Base-by-base conservation (phyloP, 805 yeast species). In the Trichomonascus vanleenenianus region DNA sequence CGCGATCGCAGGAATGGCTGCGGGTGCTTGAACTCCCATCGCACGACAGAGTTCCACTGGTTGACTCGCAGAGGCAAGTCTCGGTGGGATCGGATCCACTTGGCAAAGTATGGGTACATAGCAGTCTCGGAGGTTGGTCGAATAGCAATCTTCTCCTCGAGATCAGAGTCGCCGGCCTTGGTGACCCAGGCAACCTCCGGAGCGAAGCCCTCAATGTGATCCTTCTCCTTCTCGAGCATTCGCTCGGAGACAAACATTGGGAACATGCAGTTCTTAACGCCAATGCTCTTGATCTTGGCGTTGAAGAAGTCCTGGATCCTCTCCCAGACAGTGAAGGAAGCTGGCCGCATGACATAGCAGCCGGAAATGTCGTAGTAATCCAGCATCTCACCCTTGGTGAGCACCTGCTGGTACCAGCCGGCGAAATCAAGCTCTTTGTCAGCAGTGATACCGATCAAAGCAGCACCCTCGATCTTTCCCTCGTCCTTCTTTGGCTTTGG, bases 161-260 rank as follows among this genome's bases (percentile, higher is more conserved):
- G 75, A 42, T 93, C 97, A 30, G 95, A 83, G 30, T 71, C 65
- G 59, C 99, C 99, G 45, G 99, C 99, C 60, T 74, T 80, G 46
- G 99, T 93, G 56, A 93, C 98, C 99, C 99, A 93, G 20, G 99
- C 99, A 46, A 93, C 99, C 70, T 93, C 99, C 20, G 99, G 98
- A 40, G 99, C 98, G 65, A 93, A 93, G 39, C 99, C 99, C 69
- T 93, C 98, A 57, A 93, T 79, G 65, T 93, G 99, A 63, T 93
- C 99, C 70, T 93, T 93, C 74, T 93, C 99, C 71, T 82, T 87
- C 71, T 94, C 97, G 59, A 93, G 74, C 18, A 94, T 98, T 57
- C 81, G 78, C 40, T 85, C 74, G 8, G 97, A 88, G 42, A 93
- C 97, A 62, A 93, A 93, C 97, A 93, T 86, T 53, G 99, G 99